Evolutionary conservation across 306 rosid species (phyloP).

Genomic region (Casuarina equisetifolia): DNA sequence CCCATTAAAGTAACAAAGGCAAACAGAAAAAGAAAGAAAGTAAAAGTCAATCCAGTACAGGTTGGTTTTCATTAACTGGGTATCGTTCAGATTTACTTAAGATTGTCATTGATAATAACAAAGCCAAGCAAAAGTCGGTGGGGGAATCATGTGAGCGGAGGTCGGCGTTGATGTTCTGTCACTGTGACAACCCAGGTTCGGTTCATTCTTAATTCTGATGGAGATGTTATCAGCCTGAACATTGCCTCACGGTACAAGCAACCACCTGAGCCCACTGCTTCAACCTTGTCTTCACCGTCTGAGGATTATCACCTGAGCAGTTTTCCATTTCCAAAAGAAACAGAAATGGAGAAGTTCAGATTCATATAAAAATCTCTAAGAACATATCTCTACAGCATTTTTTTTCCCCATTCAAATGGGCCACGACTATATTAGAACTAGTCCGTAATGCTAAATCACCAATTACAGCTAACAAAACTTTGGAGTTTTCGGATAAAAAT

Average conservation of each 20-base stretch:
- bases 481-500: neutral
- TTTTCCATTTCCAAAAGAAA: slow-evolving; percentile 2
- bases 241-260: slow-evolving; percentile 87
- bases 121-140: slow-evolving; percentile 29
- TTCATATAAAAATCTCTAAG: neutral
- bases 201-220: slow-evolving; percentile 21
- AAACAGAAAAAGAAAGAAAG: neutral
- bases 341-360: neutral
- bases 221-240: slow-evolving; percentile 27
- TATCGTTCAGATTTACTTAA: slow-evolving; percentile 13
- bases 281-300: slow-evolving; percentile 77
- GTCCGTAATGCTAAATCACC: neutral
- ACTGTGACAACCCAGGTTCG: slow-evolving; percentile 39
- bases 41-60: slow-evolving; percentile 14
- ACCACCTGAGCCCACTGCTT: slow-evolving; percentile 98
- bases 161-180: slow-evolving; percentile 34
- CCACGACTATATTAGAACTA: neutral
- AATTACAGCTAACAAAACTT: no score
- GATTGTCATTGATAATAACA: slow-evolving; percentile 7
- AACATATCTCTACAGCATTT: neutral
- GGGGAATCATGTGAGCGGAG: slow-evolving; percentile 30
- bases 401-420: neutral
- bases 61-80: slow-evolving; percentile 19
- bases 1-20: slow-evolving; percentile 8
- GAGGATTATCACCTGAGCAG: slow-evolving; percentile 68